phyloP scores from a whole-genome alignment of 345 rosid genomes.

The Ricinus communis region DNA sequence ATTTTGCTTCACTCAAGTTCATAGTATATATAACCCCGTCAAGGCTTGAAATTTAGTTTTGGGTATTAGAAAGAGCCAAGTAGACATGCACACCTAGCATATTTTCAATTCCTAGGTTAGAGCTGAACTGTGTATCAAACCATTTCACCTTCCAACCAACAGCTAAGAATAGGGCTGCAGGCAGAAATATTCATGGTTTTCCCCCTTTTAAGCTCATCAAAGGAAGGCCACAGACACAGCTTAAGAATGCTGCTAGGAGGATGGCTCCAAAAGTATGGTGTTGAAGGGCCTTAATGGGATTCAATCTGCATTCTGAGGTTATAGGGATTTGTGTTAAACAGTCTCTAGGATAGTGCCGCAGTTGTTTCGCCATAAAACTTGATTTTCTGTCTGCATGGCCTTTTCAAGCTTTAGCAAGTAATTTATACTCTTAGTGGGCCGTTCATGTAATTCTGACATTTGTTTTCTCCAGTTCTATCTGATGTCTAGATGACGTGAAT shows the following conservation, averaged over 20 bases:
- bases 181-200: background rate
- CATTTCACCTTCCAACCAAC: background rate
- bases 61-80: background rate
- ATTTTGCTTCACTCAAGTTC: background rate
- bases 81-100: background rate
- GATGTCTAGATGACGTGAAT: slow-evolving; percentile 10
- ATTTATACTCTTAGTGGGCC: background rate
- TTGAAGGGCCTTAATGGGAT: background rate
- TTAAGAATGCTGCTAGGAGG: background rate
- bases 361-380: background rate
- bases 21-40: background rate
- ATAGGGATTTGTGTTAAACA: background rate
- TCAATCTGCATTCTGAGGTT: background rate
- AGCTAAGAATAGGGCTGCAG: background rate
- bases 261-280: background rate
- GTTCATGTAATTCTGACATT: background rate
- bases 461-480: background rate
- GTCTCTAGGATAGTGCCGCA: background rate
- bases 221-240: background rate
- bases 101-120: background rate
- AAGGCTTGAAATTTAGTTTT: background rate
- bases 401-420: background rate
- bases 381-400: background rate
- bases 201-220: background rate
- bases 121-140: background rate